Conservation (phyloP, 352 stramenopile genomes). For the Aphanomyces cochlioides region DNA sequence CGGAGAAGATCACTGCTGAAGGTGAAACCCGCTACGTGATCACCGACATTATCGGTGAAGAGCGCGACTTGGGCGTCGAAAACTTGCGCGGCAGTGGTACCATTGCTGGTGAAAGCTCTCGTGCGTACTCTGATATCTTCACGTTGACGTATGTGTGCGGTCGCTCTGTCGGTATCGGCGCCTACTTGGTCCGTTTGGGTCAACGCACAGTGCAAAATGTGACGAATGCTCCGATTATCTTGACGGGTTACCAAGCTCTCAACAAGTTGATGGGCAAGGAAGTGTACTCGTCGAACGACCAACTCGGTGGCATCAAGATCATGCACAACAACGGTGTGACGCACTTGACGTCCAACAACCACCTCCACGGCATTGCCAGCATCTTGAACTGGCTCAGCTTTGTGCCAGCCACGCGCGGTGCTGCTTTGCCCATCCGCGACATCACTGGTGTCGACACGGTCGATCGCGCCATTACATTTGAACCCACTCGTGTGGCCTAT, state of each 20-base stretch:
- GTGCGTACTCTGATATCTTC: constrained; percentile 98
- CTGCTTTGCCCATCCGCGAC: constrained; percentile 78
- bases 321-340: constrained; percentile 99
- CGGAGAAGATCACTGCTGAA: constrained; percentile 52
- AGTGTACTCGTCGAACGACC: constrained; percentile 99
- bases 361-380: constrained; percentile 93
- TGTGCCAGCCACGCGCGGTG: constrained; percentile 90
- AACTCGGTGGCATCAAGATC: constrained; percentile 98
- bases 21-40: constrained; percentile 92
- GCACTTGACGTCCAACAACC: constrained; percentile 95
- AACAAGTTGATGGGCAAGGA: constrained; percentile 99
- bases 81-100: constrained; percentile 98
- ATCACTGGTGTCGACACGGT: constrained; percentile 80
- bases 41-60: constrained; percentile 97
- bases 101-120: constrained; percentile 98
- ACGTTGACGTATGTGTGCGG: constrained; percentile 99
- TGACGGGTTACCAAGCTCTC: constrained; percentile 99
- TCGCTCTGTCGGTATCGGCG: constrained; percentile 98
- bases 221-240: constrained; percentile 97
- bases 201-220: constrained; percentile 99
- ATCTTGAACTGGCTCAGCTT: constrained; percentile 99
- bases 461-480: constrained; percentile 88
- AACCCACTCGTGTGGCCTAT: constrained; percentile 93
- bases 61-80: constrained; percentile 98
- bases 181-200: constrained; percentile 98